Evolutionary conservation across 2,329 filamentous ascomycete genomes (phyloP).

Genomic region (Juglanconis juglandina): DNA sequence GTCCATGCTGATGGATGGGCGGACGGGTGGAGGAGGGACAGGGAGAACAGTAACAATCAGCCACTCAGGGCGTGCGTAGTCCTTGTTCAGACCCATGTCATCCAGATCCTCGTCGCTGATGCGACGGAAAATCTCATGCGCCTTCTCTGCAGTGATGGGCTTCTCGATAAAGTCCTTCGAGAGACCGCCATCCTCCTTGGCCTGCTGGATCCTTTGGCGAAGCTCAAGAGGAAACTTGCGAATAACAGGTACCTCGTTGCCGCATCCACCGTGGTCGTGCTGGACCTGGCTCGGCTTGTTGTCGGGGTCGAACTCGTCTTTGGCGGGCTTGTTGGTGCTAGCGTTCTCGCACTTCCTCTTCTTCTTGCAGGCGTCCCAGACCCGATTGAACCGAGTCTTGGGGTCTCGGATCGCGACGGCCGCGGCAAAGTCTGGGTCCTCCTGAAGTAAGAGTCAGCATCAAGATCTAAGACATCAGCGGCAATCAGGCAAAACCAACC

Average conservation of each 20-base stretch:
- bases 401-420: conserved; percentile 85
- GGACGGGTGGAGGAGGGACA: conserved; percentile 91
- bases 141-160: conserved; percentile 75
- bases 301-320: conserved; percentile 63
- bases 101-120: conserved; percentile 78
- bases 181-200: conserved; percentile 62
- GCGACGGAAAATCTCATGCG: conserved; percentile 79
- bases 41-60: conserved; percentile 95
- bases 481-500: conserved; percentile 69
- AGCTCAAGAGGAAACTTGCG: conserved; percentile 83
- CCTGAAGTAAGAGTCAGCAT: conserved; percentile 61
- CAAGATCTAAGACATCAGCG: conserved; percentile 41
- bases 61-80: conserved; percentile 97
- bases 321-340: conserved; percentile 61
- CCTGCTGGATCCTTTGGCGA: conserved; percentile 36
- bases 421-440: conserved; percentile 76
- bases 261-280: conserved; percentile 81
- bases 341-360: conserved; percentile 83
- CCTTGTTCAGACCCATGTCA: conserved; percentile 86
- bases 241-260: conserved; percentile 84
- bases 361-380: conserved; percentile 89
- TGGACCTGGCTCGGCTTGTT: conserved; percentile 52
- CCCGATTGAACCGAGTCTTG: conserved; percentile 87
- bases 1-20: conserved; percentile 95
- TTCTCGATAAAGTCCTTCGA: conserved; percentile 7